Conservation (phyloP, 2,329 filamentous ascomycete genomes). For the Calonectria crousiana region DNA sequence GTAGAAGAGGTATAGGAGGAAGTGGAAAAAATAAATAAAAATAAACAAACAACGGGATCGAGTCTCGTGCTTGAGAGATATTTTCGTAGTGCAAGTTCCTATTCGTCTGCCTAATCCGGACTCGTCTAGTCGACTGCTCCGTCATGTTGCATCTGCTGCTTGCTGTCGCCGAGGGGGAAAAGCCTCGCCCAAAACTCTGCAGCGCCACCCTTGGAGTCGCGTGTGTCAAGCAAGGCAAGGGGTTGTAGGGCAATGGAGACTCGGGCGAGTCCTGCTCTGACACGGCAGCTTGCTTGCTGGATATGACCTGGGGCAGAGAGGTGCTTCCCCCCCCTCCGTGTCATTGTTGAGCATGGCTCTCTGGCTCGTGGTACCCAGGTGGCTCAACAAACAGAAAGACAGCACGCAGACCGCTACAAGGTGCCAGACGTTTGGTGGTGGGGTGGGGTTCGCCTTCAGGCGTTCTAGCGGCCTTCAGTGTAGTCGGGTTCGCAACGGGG, state of each 20-base stretch:
- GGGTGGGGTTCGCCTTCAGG: neutral
- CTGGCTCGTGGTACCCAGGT: neutral
- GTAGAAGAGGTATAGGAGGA: neutral
- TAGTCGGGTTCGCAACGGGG: neutral
- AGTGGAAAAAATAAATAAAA: neutral
- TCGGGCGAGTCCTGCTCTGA: neutral
- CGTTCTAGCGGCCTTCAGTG: neutral
- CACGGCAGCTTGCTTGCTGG: neutral
- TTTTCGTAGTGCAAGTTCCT: neutral
- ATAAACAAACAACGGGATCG: neutral
- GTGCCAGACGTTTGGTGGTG: neutral
- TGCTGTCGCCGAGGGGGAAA: constrained; percentile 25
- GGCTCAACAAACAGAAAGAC: neutral
- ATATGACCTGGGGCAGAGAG: neutral
- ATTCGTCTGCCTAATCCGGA: constrained; percentile 19
- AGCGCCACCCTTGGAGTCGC: constrained; percentile 38
- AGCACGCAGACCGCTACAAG: neutral
- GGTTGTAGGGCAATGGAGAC: neutral
- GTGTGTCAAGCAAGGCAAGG: neutral
- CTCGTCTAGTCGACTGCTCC: constrained; percentile 20
- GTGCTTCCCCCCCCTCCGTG: no score
- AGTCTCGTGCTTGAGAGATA: neutral
- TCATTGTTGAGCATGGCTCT: neutral
- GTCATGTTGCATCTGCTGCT: constrained; percentile 25
- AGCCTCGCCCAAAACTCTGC: constrained; percentile 40